These are phyloP conservation scores for Tephrocybe sp. DNA, from an alignment of 768 basidiomycete genomes.

Conservation along the genomic window DNA sequence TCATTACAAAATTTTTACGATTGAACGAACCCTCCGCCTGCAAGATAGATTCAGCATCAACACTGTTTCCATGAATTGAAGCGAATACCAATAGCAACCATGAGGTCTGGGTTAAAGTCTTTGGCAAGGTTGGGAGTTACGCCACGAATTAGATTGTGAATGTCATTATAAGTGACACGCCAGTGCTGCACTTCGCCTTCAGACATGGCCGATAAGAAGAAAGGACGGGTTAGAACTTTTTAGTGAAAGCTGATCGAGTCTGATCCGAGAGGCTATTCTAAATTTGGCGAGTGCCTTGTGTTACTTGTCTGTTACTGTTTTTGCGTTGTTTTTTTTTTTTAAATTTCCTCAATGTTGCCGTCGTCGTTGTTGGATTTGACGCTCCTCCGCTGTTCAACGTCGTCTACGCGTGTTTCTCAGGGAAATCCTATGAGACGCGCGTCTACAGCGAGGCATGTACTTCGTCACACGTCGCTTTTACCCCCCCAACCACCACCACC, in stretches of 20 bases:
- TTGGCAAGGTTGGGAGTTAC: slow-evolving; percentile 65
- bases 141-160: slow-evolving; percentile 83
- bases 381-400: slow-evolving; percentile 21
- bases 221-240: no score
- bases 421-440: slow-evolving; percentile 3
- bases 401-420: slow-evolving; percentile 8
- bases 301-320: no score
- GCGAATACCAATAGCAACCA: slow-evolving; percentile 77
- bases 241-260: not conserved
- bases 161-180: slow-evolving; percentile 86
- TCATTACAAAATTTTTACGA: slow-evolving; percentile 16
- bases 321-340: not conserved
- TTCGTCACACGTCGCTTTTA: slow-evolving; percentile 23
- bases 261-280: no score
- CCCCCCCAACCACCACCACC: slow-evolving; percentile 6
- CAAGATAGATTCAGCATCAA: slow-evolving; percentile 14
- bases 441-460: slow-evolving; percentile 11
- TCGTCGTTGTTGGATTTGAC: slow-evolving; percentile 29
- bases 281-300: no score
- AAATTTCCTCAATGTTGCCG: slow-evolving; percentile 23
- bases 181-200: slow-evolving; percentile 54
- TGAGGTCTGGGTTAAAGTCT: slow-evolving; percentile 83
- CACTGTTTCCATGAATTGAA: not conserved
- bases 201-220: slow-evolving; percentile 9
- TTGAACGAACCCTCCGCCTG: slow-evolving; percentile 78